These are phyloP conservation scores for Galerina sulciceps DNA, from an alignment of 768 basidiomycete genomes.

Conservation along the genomic window DNA sequence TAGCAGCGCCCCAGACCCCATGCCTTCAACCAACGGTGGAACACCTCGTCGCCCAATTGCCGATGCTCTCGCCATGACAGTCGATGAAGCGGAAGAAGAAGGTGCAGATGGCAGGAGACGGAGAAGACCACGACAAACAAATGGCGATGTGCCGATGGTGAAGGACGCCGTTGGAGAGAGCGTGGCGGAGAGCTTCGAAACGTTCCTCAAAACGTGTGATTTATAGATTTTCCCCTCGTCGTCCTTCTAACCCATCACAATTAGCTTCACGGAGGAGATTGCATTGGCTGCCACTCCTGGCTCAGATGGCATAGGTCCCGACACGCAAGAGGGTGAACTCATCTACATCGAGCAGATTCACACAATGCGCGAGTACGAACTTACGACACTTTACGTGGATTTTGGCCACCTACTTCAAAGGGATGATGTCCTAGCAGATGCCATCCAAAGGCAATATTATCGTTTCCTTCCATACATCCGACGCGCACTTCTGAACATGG, in stretches of 20 bases:
- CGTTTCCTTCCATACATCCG: conserved; percentile 95
- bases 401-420: conserved; percentile 87
- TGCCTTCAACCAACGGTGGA: conserved; percentile 33
- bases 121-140: conserved; percentile 53
- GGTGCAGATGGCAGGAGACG: conserved; percentile 37
- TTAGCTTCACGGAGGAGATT: conserved; percentile 85
- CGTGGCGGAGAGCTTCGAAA: conserved; percentile 89
- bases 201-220: conserved; percentile 87
- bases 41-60: conserved; percentile 45
- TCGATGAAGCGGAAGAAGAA: conserved; percentile 57
- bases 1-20: conserved; percentile 49
- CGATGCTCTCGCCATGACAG: conserved; percentile 59
- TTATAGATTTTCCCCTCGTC: background rate
- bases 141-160: conserved; percentile 81
- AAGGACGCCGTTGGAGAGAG: conserved; percentile 96
- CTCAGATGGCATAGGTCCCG: conserved; percentile 67
- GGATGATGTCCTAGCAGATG: conserved; percentile 92
- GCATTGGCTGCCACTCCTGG: conserved; percentile 80
- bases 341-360: conserved; percentile 94
- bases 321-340: conserved; percentile 61
- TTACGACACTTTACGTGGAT: conserved; percentile 97
- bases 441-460: conserved; percentile 94
- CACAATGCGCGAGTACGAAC: conserved; percentile 92
- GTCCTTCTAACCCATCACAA: conserved; percentile 10
- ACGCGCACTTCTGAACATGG: conserved; percentile 87